A percentile compares a stretch with the other conserved stretches of the same genome.
Evolutionary conservation across 2,329 filamentous ascomycete species (phyloP).

Genomic region (Paecilomyces sp.): DNA sequence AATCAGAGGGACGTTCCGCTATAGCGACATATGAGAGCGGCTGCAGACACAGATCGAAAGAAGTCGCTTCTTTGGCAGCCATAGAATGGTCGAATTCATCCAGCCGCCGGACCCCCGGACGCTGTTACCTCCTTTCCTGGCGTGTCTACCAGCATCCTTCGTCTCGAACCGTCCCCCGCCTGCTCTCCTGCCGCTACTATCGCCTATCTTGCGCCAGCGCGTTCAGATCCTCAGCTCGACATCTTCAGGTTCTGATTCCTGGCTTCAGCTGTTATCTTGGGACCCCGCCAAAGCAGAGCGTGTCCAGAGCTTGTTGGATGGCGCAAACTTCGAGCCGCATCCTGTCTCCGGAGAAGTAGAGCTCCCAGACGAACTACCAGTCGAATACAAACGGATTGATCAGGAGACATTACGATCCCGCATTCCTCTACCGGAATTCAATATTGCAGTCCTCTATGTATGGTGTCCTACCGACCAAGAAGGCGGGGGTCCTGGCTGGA

Average conservation of each 20-base stretch:
- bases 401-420: conserved; percentile 54
- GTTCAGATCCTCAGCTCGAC: conserved; percentile 49
- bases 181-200: conserved; percentile 53
- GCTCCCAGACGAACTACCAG: conserved; percentile 48
- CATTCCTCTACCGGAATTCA: conserved; percentile 49
- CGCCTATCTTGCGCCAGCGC: conserved; percentile 57
- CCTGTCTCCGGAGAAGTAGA: conserved; percentile 60
- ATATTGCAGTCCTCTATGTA: conserved; percentile 49
- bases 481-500: conserved; percentile 48
- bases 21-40: background rate
- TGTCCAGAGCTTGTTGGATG: conserved; percentile 47
- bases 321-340: conserved; percentile 54
- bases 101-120: conserved; percentile 48
- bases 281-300: conserved; percentile 45
- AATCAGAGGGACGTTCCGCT: background rate
- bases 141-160: conserved; percentile 56
- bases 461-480: conserved; percentile 55
- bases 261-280: conserved; percentile 56
- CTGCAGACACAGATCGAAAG: background rate
- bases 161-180: conserved; percentile 54
- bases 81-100: conserved; percentile 46
- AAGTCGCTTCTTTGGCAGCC: background rate
- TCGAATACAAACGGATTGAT: conserved; percentile 53
- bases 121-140: conserved; percentile 56
- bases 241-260: conserved; percentile 42